Evolutionary conservation across 768 basidiomycete species (phyloP).

Genomic region (Psilocybe sp.): DNA sequence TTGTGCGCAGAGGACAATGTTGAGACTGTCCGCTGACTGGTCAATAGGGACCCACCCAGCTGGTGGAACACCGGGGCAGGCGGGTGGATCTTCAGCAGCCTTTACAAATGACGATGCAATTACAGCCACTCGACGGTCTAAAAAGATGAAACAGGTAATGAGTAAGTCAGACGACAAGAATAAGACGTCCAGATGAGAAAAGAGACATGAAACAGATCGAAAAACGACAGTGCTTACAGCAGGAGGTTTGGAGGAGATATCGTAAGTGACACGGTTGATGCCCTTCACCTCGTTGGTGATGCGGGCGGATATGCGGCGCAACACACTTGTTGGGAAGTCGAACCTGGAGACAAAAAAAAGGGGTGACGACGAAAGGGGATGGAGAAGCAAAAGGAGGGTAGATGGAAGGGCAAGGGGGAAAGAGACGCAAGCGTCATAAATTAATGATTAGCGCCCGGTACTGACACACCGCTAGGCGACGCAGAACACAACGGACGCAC

Average conservation of each 20-base stretch:
- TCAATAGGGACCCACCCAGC: no score
- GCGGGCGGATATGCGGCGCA: slow-evolving; percentile 89
- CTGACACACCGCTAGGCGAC: no score
- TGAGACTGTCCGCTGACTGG: no score
- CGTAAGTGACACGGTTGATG: slow-evolving; percentile 94
- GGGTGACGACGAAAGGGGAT: neutral
- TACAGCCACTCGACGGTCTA: slow-evolving; percentile 53
- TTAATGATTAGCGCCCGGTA: neutral
- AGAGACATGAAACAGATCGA: neutral
- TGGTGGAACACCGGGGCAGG: no score
- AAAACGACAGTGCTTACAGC: slow-evolving; percentile 50
- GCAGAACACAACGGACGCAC: slow-evolving; percentile 38
- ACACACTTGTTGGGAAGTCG: slow-evolving; percentile 88
- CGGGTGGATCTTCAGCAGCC: no score
- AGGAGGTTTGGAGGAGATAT: slow-evolving; percentile 97
- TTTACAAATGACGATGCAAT: slow-evolving; percentile 1
- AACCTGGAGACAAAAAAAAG: slow-evolving; percentile 54
- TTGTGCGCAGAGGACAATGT: no score
- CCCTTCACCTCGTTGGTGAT: slow-evolving; percentile 98
- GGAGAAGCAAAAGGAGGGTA: neutral
- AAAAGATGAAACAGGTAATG: slow-evolving; percentile 9
- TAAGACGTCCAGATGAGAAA: no score
- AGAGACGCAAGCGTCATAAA: neutral
- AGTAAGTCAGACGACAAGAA: neutral
- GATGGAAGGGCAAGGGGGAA: no score